phyloP scores from a whole-genome alignment of 495 filamentous ascomycete genomes.

The Stereocaulon alpinum region DNA sequence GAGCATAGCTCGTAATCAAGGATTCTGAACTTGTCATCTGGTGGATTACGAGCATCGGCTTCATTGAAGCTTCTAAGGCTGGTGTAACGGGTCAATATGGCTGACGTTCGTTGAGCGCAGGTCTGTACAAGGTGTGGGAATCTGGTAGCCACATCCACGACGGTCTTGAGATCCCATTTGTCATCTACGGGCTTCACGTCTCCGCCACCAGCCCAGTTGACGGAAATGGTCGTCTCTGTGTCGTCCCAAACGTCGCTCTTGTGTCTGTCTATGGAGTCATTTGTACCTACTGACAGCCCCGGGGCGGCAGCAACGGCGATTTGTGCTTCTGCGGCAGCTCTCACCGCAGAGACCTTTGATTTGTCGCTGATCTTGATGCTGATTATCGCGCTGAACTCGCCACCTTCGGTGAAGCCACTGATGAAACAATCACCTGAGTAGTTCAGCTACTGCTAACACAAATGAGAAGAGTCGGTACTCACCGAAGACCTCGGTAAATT shows the following conservation, averaged over 20 bases:
- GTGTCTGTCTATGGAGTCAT: constrained; percentile 10
- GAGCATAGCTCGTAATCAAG: constrained; percentile 27
- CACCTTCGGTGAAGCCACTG: constrained; percentile 30
- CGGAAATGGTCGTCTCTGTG: constrained; percentile 28
- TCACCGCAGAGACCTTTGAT: constrained; percentile 24
- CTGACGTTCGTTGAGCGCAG: constrained; percentile 25
- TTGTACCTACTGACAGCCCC: constrained; percentile 16
- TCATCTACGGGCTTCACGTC: constrained; percentile 27
- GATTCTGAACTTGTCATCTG: constrained; percentile 23
- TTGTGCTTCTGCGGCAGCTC: constrained; percentile 27
- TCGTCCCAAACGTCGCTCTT: constrained; percentile 25
- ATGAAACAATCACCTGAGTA: constrained; percentile 27
- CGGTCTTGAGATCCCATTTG: constrained; percentile 25
- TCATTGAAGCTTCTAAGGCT: constrained; percentile 28
- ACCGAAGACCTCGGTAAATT: constrained; percentile 29
- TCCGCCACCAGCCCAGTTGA: constrained; percentile 31
- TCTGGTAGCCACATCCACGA: constrained; percentile 25
- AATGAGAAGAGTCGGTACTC: background rate
- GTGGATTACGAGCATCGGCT: constrained; percentile 11
- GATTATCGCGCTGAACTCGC: constrained; percentile 29
- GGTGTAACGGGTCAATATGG: constrained; percentile 25
- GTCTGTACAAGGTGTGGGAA: constrained; percentile 28
- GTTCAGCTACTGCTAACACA: background rate
- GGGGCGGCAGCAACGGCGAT: constrained; percentile 24
- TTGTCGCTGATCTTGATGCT: constrained; percentile 28